Evolutionary conservation across 23 red algal genomes (phyloP).

Genomic region (Agarophyton chilense): DNA sequence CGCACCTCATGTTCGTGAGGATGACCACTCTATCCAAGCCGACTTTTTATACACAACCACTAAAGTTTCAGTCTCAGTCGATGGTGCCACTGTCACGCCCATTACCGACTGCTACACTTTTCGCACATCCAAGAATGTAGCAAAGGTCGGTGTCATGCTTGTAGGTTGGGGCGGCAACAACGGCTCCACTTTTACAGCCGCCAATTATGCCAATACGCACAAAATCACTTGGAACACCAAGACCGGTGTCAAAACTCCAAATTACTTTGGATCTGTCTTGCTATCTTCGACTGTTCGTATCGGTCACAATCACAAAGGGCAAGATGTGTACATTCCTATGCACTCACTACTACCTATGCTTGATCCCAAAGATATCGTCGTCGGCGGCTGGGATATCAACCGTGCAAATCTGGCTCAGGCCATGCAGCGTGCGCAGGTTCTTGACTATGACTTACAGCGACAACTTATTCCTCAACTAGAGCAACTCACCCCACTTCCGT

Average conservation of each 20-base stretch:
- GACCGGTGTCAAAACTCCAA: slow-evolving; percentile 70
- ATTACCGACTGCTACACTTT: slow-evolving; percentile 59
- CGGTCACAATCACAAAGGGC: slow-evolving; percentile 51
- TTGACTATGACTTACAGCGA: slow-evolving; percentile 94
- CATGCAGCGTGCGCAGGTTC: slow-evolving; percentile 86
- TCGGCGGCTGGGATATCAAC: slow-evolving; percentile 98
- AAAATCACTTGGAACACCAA: slow-evolving; percentile 95
- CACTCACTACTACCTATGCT: slow-evolving; percentile 87
- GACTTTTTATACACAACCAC: slow-evolving; percentile 71
- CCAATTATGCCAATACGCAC: slow-evolving; percentile 82
- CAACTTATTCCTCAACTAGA: slow-evolving; percentile 79
- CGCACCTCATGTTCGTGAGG: slow-evolving; percentile 45
- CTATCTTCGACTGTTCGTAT: slow-evolving; percentile 91
- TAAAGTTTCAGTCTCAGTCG: slow-evolving; percentile 44
- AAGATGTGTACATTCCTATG: slow-evolving; percentile 93
- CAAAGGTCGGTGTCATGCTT: slow-evolving; percentile 90
- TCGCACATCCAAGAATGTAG: slow-evolving; percentile 74
- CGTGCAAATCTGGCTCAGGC: slow-evolving; percentile 81
- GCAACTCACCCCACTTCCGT: slow-evolving; percentile 74
- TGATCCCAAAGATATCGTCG: slow-evolving; percentile 91
- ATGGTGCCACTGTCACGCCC: slow-evolving; percentile 30
- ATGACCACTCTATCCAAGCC: slow-evolving; percentile 41
- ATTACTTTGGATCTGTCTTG: slow-evolving; percentile 89
- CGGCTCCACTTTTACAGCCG: slow-evolving; percentile 89
- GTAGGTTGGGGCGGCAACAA: slow-evolving; percentile 99